A percentile compares a stretch with the other conserved stretches of the same genome.
These are phyloP conservation scores for Chalciporus sphaerocephalus DNA, from an alignment of 768 basidiomycete species.

Conservation along the genomic window DNA sequence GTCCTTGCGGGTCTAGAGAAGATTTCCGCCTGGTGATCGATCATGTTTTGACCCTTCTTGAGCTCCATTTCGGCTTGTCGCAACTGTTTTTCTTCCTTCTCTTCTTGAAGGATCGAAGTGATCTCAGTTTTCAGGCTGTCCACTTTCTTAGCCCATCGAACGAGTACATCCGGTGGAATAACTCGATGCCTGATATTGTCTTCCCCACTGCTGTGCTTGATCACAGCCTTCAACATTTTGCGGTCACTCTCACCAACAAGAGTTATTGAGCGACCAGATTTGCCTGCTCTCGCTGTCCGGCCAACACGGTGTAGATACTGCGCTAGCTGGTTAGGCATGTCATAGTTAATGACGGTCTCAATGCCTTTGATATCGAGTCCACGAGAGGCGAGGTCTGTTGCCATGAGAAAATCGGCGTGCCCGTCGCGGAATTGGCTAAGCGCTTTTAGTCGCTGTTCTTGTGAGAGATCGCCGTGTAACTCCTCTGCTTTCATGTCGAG, in stretches of 20 bases:
- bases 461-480: constrained; percentile 90
- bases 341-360: constrained; percentile 97
- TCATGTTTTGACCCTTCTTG: constrained; percentile 90
- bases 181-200: constrained; percentile 88
- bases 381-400: constrained; percentile 92
- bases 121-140: constrained; percentile 74
- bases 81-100: constrained; percentile 91
- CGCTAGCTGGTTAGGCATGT: constrained; percentile 90
- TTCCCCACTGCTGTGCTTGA: constrained; percentile 76
- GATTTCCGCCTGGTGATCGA: constrained; percentile 91
- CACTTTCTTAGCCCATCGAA: constrained; percentile 67
- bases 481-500: constrained; percentile 89
- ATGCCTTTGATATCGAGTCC: constrained; percentile 97
- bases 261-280: constrained; percentile 88
- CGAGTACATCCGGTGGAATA: constrained; percentile 69
- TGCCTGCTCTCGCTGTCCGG: constrained; percentile 92
- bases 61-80: constrained; percentile 94
- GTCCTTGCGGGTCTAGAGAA: constrained; percentile 89
- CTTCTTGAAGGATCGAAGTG: constrained; percentile 75
- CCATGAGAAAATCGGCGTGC: constrained; percentile 86
- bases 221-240: constrained; percentile 92
- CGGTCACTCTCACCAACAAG: constrained; percentile 94
- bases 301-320: constrained; percentile 98
- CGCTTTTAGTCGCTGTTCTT: constrained; percentile 92
- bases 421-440: constrained; percentile 87